Evolutionary conservation across 257 asterid genomes (phyloP).

Genomic region (Craterostigma plantagineum): DNA sequence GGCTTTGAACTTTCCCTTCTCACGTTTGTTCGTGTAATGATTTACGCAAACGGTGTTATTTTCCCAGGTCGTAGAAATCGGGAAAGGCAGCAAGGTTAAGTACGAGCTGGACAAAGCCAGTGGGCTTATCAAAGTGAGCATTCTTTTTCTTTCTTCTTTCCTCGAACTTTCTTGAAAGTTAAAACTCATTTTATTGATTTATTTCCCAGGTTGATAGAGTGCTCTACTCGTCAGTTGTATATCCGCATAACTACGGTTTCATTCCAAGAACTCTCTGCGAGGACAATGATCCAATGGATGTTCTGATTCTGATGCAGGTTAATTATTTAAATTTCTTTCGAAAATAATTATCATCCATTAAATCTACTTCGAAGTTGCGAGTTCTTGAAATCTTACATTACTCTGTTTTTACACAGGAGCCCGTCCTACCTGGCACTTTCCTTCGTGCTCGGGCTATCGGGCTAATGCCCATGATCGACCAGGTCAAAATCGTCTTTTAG

Average conservation of each 20-base stretch:
- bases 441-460: slow-evolving; percentile 96
- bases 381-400: background rate
- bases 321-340: background rate
- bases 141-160: no score
- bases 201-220: slow-evolving; percentile 56
- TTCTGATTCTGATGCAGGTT: slow-evolving; percentile 85
- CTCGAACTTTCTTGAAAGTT: no score
- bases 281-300: slow-evolving; percentile 86
- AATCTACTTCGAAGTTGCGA: no score
- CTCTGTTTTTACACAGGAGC: slow-evolving; percentile 29
- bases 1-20: background rate
- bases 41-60: background rate
- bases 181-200: no score
- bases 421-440: slow-evolving; percentile 67
- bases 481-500: slow-evolving; percentile 20
- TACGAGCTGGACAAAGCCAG: slow-evolving; percentile 87
- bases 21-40: background rate
- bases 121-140: slow-evolving; percentile 64
- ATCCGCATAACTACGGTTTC: slow-evolving; percentile 93
- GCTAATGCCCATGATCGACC: slow-evolving; percentile 98
- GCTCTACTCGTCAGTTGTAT: slow-evolving; percentile 86
- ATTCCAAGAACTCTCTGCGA: slow-evolving; percentile 82
- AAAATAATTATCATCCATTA: background rate
- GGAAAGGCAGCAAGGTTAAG: slow-evolving; percentile 85
- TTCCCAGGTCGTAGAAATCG: slow-evolving; percentile 79